A percentile compares a stretch with the other conserved stretches of the same genome.
phyloP scores from a whole-genome alignment of 352 stramenopile species.

The Globisporangium polare region DNA sequence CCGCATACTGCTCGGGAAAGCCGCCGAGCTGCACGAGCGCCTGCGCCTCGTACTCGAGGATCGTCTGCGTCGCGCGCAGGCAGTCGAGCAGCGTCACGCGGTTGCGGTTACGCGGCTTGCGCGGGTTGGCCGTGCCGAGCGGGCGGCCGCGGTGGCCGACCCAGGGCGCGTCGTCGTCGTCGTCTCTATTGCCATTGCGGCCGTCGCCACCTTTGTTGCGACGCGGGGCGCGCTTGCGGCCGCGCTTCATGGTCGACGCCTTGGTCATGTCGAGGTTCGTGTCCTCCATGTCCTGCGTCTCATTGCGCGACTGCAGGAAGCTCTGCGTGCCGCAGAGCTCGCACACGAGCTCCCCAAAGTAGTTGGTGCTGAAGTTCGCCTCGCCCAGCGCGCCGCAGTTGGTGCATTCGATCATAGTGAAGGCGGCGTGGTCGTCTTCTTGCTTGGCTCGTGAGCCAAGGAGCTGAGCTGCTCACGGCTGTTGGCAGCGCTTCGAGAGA shows the following conservation, averaged over 20 bases:
- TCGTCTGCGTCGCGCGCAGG: conserved; percentile 53
- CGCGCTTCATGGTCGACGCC: conserved; percentile 28
- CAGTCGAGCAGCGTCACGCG: conserved; percentile 50
- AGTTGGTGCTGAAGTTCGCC: conserved; percentile 79
- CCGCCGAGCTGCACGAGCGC: conserved; percentile 37
- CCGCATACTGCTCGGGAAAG: conserved; percentile 34
- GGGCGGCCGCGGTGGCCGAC: conserved; percentile 1
- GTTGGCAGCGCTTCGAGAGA: not conserved
- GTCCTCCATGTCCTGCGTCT: conserved; percentile 80
- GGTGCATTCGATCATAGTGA: conserved; percentile 66
- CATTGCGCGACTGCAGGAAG: conserved; percentile 74
- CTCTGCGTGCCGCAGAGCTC: conserved; percentile 84
- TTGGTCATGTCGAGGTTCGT: conserved; percentile 44
- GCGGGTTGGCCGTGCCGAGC: not conserved
- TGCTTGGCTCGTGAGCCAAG: not conserved
- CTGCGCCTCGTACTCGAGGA: conserved; percentile 50
- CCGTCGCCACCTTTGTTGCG: not conserved
- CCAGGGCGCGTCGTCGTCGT: not conserved
- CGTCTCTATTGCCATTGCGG: not conserved
- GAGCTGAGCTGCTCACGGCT: not conserved
- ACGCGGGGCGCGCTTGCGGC: conserved; percentile 32
- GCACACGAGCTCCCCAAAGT: conserved; percentile 82
- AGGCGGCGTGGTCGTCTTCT: not conserved
- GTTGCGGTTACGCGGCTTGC: conserved; percentile 9
- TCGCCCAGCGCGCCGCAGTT: conserved; percentile 75